Evolutionary conservation across 768 basidiomycete species (phyloP).

Genomic region (Collybia mongolica): DNA sequence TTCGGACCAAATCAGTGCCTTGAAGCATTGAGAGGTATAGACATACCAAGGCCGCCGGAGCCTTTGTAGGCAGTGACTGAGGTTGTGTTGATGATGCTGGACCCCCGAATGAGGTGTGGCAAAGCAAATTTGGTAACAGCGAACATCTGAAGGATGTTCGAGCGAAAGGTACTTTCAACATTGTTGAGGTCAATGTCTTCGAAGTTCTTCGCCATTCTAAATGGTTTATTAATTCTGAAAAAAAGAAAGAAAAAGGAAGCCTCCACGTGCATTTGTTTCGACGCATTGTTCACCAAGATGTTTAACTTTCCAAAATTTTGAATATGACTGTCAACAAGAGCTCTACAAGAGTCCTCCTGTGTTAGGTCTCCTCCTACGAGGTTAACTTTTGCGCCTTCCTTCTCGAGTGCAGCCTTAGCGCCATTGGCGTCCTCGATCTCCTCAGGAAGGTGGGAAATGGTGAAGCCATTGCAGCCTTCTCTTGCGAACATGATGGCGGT

Average conservation of each 20-base stretch:
- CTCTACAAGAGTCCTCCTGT: conserved; percentile 37
- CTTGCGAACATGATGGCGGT: conserved; percentile 50
- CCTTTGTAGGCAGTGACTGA: conserved; percentile 54
- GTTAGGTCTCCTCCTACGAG: conserved; percentile 41
- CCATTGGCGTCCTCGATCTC: conserved; percentile 55
- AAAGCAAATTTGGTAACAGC: conserved; percentile 53
- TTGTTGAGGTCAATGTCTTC: conserved; percentile 49
- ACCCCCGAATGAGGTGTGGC: conserved; percentile 58
- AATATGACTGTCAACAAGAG: conserved; percentile 47
- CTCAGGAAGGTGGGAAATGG: conserved; percentile 52
- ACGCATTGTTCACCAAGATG: conserved; percentile 64
- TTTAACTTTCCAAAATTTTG: conserved; percentile 44
- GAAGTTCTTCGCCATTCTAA: conserved; percentile 40
- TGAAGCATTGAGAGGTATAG: conserved; percentile 9
- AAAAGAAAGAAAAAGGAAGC: too few relatives aligned
- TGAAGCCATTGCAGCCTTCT: conserved; percentile 48
- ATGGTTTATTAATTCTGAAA: too few relatives aligned
- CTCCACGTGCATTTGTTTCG: conserved; percentile 42
- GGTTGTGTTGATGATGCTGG: conserved; percentile 60
- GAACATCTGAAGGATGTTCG: conserved; percentile 62
- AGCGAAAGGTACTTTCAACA: conserved; percentile 52
- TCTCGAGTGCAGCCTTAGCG: conserved; percentile 45
- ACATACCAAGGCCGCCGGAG: conserved; percentile 26
- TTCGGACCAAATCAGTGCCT: background rate
- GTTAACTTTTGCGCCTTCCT: conserved; percentile 32